Evolutionary conservation across 2,329 filamentous ascomycete species (phyloP).

Genomic region (Sphaceloma murrayae): DNA sequence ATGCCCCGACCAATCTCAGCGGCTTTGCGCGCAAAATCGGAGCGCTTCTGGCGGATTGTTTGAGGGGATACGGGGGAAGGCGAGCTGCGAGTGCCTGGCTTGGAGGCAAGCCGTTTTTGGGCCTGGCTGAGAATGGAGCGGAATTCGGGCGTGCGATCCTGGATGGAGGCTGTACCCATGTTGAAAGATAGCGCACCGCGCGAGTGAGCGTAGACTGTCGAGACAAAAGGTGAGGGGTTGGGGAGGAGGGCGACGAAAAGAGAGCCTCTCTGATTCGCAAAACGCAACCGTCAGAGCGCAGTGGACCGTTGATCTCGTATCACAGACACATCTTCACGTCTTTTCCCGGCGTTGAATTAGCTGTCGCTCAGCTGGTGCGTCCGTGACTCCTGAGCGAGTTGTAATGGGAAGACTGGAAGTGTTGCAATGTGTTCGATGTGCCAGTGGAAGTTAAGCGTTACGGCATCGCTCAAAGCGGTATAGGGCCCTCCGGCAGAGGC

Average conservation of each 20-base stretch:
- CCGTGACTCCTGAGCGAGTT: too few relatives aligned
- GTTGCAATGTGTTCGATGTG: too few relatives aligned
- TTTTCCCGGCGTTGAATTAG: too few relatives aligned
- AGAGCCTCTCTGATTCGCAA: too few relatives aligned
- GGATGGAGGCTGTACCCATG: slow-evolving; percentile 57
- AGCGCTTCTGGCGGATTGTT: slow-evolving; percentile 44
- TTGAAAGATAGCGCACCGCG: not conserved
- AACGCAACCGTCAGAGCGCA: too few relatives aligned
- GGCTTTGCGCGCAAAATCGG: slow-evolving; percentile 86
- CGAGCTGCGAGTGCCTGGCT: slow-evolving; percentile 62
- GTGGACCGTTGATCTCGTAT: too few relatives aligned
- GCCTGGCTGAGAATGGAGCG: slow-evolving; percentile 79
- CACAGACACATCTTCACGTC: too few relatives aligned
- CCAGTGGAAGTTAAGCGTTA: too few relatives aligned
- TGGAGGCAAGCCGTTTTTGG: slow-evolving; percentile 58
- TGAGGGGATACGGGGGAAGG: slow-evolving; percentile 45
- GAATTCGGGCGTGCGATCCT: slow-evolving; percentile 95
- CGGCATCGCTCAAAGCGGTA: too few relatives aligned
- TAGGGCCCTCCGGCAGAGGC: too few relatives aligned
- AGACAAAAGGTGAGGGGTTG: not conserved
- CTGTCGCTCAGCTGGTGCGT: too few relatives aligned
- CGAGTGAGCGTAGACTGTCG: not conserved
- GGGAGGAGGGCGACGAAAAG: not conserved
- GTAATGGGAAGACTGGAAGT: too few relatives aligned
- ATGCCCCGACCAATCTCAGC: slow-evolving; percentile 90